phyloP scores from a whole-genome alignment of 2,329 filamentous ascomycete genomes.

The Westerdykella sp. region DNA sequence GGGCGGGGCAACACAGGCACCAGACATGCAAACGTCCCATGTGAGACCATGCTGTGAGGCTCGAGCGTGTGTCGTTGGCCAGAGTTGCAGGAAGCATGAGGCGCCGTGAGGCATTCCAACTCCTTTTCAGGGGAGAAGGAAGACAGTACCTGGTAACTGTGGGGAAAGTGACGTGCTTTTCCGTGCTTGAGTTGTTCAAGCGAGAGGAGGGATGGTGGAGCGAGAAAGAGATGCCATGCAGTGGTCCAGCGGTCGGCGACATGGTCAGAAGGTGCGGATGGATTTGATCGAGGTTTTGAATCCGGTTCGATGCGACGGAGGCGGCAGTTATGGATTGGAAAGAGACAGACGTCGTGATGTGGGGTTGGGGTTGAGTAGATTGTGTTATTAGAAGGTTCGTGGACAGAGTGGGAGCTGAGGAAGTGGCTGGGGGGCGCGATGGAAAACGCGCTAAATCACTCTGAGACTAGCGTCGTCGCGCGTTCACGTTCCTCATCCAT shows the following conservation, averaged over 20 bases:
- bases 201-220: conserved; percentile 27
- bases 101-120: conserved; percentile 48
- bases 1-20: conserved; percentile 29
- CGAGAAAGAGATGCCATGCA: conserved; percentile 16
- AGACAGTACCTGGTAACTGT: conserved; percentile 72
- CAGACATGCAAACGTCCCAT: conserved; percentile 40
- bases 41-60: conserved; percentile 54
- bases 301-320: conserved; percentile 8
- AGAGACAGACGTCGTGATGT: conserved; percentile 9
- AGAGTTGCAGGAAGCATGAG: conserved; percentile 31
- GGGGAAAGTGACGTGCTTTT: conserved; percentile 66
- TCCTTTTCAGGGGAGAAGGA: conserved; percentile 41
- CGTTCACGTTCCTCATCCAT: conserved; percentile 1
- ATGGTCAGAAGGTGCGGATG: conserved; percentile 22
- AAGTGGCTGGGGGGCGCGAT: neutral
- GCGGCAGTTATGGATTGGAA: conserved; percentile 2
- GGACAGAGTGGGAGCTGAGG: neutral
- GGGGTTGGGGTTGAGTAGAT: neutral
- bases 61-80: conserved; percentile 48
- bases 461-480: conserved; percentile 5
- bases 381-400: neutral
- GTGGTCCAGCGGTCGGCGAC: conserved; percentile 19
- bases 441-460: neutral
- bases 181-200: conserved; percentile 19
- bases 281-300: conserved; percentile 6